Evolutionary conservation across 2,329 filamentous ascomycete genomes (phyloP).

Genomic region (Penicillium psychrosexuale): DNA sequence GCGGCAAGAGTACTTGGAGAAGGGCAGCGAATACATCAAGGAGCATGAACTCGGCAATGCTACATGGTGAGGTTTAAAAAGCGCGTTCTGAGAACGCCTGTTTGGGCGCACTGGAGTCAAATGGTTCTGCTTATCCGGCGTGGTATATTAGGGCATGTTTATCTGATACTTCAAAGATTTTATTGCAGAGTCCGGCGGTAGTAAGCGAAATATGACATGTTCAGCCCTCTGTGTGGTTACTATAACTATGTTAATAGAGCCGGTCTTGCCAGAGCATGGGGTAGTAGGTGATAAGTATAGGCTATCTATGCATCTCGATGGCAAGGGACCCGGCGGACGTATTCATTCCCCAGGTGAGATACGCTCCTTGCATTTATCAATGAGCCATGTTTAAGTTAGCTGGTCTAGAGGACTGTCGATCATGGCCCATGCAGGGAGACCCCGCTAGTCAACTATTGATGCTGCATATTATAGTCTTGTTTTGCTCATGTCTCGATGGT

Average conservation of each 20-base stretch:
- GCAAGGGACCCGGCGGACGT: neutral
- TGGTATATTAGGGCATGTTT: conserved; percentile 6
- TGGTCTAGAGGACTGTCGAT: conserved; percentile 7
- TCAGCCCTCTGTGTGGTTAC: neutral
- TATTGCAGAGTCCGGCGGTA: conserved; percentile 1
- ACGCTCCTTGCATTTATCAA: neutral
- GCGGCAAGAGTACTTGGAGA: conserved; percentile 82
- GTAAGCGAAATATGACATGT: conserved; percentile 2
- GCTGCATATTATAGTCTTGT: conserved; percentile 2
- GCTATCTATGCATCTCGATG: neutral
- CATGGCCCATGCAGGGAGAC: conserved; percentile 12
- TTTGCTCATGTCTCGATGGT: neutral
- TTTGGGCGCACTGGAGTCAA: conserved; percentile 25
- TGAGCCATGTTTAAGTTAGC: neutral
- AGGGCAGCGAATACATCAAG: conserved; percentile 90
- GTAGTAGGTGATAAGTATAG: too few relatives aligned
- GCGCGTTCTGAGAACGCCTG: conserved; percentile 3
- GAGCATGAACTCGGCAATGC: conserved; percentile 41
- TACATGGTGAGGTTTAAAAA: conserved; percentile 24
- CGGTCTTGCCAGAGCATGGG: too few relatives aligned
- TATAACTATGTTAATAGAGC: neutral
- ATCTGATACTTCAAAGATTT: conserved; percentile 2
- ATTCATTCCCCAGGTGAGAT: neutral
- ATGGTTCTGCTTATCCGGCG: conserved; percentile 8
- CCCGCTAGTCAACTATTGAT: conserved; percentile 8